A percentile compares a stretch with the other conserved stretches of the same genome.
These are phyloP conservation scores for Skeletonema potamos DNA, from an alignment of 108 stramenopile genomes.

Conservation along the genomic window DNA sequence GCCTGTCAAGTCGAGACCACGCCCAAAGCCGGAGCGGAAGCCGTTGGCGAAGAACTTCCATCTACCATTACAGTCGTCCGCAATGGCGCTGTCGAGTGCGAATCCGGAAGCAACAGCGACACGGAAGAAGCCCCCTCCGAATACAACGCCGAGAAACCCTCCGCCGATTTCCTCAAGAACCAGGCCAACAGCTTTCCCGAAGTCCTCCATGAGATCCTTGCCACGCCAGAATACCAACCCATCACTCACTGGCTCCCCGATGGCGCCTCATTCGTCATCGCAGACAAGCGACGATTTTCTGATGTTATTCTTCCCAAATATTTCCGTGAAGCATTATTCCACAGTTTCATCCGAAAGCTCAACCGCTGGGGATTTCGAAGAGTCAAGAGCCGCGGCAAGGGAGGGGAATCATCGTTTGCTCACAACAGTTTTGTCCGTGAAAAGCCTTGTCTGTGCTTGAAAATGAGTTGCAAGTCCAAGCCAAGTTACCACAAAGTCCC, in stretches of 20 bases:
- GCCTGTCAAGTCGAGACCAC: too few species aligned
- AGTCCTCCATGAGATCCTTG: conserved; percentile 25
- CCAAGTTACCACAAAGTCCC: not conserved
- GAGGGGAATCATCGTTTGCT: too few species aligned
- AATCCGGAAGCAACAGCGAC: too few species aligned
- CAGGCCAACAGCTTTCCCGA: conserved; percentile 10
- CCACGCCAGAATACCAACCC: conserved; percentile 4
- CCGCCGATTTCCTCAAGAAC: not conserved
- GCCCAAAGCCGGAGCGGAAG: too few species aligned
- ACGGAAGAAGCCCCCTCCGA: too few species aligned
- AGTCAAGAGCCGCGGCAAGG: not conserved
- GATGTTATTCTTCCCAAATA: conserved; percentile 32
- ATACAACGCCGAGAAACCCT: too few species aligned
- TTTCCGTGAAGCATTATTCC: conserved; percentile 36
- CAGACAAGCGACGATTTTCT: conserved; percentile 16
- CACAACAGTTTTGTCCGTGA: too few species aligned
- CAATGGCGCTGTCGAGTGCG: too few species aligned
- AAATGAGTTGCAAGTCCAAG: not conserved
- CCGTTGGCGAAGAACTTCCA: too few species aligned
- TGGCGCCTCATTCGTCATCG: conserved; percentile 17
- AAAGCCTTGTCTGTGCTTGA: too few species aligned
- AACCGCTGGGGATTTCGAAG: not conserved
- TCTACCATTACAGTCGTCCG: too few species aligned
- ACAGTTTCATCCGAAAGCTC: conserved; percentile 39
- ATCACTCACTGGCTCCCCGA: conserved; percentile 30